Evolutionary conservation across 768 basidiomycete species (phyloP).

Genomic region (Rhodotorula taiwanensis): DNA sequence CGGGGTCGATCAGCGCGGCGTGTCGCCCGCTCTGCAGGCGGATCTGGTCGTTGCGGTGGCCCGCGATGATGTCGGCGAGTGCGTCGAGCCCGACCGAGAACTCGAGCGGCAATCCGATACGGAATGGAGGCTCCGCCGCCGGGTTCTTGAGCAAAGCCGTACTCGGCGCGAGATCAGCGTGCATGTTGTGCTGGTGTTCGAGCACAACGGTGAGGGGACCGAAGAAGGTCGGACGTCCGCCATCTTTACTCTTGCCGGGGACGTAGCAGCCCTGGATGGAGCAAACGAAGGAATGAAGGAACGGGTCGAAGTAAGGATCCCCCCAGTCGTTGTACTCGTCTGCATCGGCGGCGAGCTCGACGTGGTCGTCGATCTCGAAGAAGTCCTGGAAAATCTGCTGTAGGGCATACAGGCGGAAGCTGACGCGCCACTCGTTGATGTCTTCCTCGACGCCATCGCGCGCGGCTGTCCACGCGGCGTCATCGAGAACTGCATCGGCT

Average conservation of each 20-base stretch:
- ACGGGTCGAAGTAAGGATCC: constrained; percentile 7
- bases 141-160: no score
- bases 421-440: neutral
- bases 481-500: neutral
- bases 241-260: neutral
- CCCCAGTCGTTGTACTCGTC: neutral
- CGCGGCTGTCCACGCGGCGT: neutral
- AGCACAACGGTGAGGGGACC: constrained; percentile 9
- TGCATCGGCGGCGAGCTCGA: constrained; percentile 1
- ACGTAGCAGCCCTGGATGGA: neutral
- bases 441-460: neutral
- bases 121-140: no score
- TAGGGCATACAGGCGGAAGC: neutral
- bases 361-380: neutral
- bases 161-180: no score
- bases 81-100: no score
- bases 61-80: neutral
- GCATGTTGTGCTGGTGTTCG: constrained; percentile 16
- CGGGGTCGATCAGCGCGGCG: neutral
- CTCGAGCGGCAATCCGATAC: no score
- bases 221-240: constrained; percentile 5
- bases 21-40: neutral
- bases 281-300: constrained; percentile 1
- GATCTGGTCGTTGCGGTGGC: neutral
- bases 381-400: neutral